phyloP scores from a whole-genome alignment of 352 stramenopile genomes.

The Pythium grandisporangium region DNA sequence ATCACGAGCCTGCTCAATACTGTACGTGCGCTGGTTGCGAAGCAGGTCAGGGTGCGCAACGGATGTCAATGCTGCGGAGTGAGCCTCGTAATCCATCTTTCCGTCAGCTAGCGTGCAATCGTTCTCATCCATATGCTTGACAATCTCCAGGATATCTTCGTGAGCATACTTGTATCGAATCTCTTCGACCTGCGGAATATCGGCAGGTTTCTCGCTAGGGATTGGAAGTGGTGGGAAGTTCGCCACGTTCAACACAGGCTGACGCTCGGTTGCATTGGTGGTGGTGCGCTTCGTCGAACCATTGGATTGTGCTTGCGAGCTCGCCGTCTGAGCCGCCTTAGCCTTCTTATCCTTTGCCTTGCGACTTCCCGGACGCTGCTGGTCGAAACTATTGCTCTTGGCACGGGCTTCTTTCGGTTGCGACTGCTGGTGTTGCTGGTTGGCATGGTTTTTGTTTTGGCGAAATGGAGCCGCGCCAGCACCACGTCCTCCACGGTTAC shows the following conservation, averaged over 20 bases:
- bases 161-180: slow-evolving; percentile 75
- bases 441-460: slow-evolving; percentile 19
- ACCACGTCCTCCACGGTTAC: slow-evolving; percentile 14
- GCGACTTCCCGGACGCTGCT: slow-evolving; percentile 23
- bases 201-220: slow-evolving; percentile 20
- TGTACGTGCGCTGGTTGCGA: slow-evolving; percentile 88
- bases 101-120: slow-evolving; percentile 61
- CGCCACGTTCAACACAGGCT: slow-evolving; percentile 70
- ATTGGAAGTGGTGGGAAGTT: slow-evolving; percentile 79
- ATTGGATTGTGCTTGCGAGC: slow-evolving; percentile 18
- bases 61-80: slow-evolving; percentile 64
- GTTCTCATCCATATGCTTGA: slow-evolving; percentile 86
- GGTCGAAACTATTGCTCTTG: slow-evolving; percentile 53
- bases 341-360: slow-evolving; percentile 64
- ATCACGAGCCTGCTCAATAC: slow-evolving; percentile 88
- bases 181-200: slow-evolving; percentile 13
- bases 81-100: slow-evolving; percentile 79
- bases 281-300: slow-evolving; percentile 27
- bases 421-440: slow-evolving; percentile 15
- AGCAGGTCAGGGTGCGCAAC: slow-evolving; percentile 82
- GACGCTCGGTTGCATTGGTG: slow-evolving; percentile 27
- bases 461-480: slow-evolving; percentile 14
- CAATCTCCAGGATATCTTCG: slow-evolving; percentile 89
- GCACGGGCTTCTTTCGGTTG: slow-evolving; percentile 27
- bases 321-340: slow-evolving; percentile 22